Evolutionary conservation across 2,329 filamentous ascomycete genomes (phyloP), one percentile per base, ranked within the genome.

Genomic region (Ophiosphaerella herpotricha): DNA sequence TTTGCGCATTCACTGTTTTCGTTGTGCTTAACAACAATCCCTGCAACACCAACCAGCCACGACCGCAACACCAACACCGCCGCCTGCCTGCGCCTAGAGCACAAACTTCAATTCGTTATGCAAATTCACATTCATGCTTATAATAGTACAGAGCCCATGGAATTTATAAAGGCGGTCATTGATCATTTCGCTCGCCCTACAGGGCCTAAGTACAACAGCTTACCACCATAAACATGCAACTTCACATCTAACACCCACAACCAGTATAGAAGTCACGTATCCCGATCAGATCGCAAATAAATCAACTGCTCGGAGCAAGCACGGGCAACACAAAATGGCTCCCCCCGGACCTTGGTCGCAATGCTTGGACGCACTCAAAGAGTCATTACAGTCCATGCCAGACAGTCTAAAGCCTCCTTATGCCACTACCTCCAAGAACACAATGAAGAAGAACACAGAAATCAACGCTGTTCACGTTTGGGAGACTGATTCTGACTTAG

Each of bases 401-500:
- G 34, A 50, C 4, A 44, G 63, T 14, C 60, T 67, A 54, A 66
- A 66, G 34, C 32, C 54, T 1, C 31, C 58, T 5, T 66, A 71
- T 39, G 46, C 58, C 14, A 47, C 42, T 5, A 51, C 60, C 2
- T 68, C 68, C 0, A 54, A 58, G 14, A 40, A 51, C 1, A 57
- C 61, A 2, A 46, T 67, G 0, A 51, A 61, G 13, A 56, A 57
- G 16, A 50, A 70, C 12, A 67, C 62, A 39, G 50, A 67, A 21
- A 24, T 57, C 5, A 39, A 55, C 5, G 58, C 58, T 9, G 50
- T 73, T 1, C 67, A 71, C 39, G 51, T 73, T n/a, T 73, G 68
- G 68, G 68, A 73, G 40, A 55, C 60, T 0, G 60, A 68, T 11
- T 63, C 65, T 1, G 68, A 73, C 26, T 47, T 70, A 12, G 70